phyloP scores from a whole-genome alignment of 1,139 yeast species.

The Yamadazyma taylorii region DNA sequence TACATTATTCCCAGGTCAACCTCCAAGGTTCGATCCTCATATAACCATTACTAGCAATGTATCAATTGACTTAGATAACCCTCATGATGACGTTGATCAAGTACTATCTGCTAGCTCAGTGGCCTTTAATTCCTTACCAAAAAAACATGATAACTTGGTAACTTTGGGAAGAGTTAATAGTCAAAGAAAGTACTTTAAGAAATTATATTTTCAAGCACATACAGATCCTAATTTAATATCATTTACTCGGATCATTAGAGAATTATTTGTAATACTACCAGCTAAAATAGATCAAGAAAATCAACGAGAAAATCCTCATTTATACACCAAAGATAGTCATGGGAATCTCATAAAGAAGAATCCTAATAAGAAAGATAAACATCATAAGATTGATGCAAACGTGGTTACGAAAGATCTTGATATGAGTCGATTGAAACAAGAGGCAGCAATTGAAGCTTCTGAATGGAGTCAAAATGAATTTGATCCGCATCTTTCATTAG shows the following conservation, averaged over 20 bases:
- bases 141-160: conserved; percentile 36
- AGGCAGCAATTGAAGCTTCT: conserved; percentile 40
- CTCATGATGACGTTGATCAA: conserved; percentile 56
- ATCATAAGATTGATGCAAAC: conserved; percentile 7
- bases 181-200: conserved; percentile 55
- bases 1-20: conserved; percentile 71
- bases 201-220: conserved; percentile 59
- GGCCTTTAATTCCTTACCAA: conserved; percentile 54
- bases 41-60: conserved; percentile 70
- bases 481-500: conserved; percentile 74
- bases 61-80: conserved; percentile 37
- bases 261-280: conserved; percentile 57
- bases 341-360: conserved; percentile 32
- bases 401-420: conserved; percentile 24
- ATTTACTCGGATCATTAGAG: conserved; percentile 69
- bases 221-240: conserved; percentile 60
- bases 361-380: conserved; percentile 23
- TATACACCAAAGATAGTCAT: conserved; percentile 35
- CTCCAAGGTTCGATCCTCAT: conserved; percentile 70
- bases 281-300: conserved; percentile 37
- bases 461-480: conserved; percentile 60
- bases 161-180: conserved; percentile 38
- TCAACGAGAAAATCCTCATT: conserved; percentile 38
- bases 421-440: conserved; percentile 23
- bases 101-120: conserved; percentile 66